Evolutionary conservation across 192 early-diverging fungal species (phyloP).

Genomic region (Globomyces pollinis-pini): DNA sequence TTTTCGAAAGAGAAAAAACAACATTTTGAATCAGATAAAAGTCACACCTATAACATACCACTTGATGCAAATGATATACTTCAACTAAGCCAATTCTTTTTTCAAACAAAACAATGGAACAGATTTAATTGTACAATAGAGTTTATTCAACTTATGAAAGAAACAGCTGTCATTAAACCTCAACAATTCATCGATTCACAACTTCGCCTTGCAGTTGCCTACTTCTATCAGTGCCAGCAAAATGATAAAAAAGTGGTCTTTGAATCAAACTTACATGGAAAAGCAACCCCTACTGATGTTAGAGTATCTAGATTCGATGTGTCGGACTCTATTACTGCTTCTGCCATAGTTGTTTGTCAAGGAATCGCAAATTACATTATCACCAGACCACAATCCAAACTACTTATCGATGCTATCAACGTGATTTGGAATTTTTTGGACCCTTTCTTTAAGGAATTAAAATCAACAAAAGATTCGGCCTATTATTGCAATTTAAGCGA

Average conservation of each 20-base stretch:
- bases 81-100: not conserved
- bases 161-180: too few relatives aligned
- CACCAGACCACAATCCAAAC: too few relatives aligned
- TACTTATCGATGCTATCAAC: slow-evolving; percentile 22
- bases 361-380: slow-evolving; percentile 2
- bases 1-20: not conserved
- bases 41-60: not conserved
- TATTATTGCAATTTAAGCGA: not conserved
- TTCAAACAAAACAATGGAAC: not conserved
- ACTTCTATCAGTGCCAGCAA: not conserved
- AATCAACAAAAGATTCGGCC: slow-evolving; percentile 1
- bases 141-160: not conserved
- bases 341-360: not conserved
- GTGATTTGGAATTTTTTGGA: slow-evolving; percentile 33
- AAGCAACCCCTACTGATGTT: slow-evolving; percentile 1
- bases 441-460: slow-evolving; percentile 24
- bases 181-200: not conserved
- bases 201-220: not conserved
- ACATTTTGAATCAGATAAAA: not conserved
- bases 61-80: not conserved
- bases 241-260: slow-evolving; percentile 8
- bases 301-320: not conserved
- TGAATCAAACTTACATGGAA: slow-evolving; percentile 3
- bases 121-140: not conserved
- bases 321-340: not conserved